A percentile compares a stretch with the other conserved stretches of the same genome.
phyloP scores from a whole-genome alignment of 2,329 filamentous ascomycete genomes.

The Ascochyta fabae region DNA sequence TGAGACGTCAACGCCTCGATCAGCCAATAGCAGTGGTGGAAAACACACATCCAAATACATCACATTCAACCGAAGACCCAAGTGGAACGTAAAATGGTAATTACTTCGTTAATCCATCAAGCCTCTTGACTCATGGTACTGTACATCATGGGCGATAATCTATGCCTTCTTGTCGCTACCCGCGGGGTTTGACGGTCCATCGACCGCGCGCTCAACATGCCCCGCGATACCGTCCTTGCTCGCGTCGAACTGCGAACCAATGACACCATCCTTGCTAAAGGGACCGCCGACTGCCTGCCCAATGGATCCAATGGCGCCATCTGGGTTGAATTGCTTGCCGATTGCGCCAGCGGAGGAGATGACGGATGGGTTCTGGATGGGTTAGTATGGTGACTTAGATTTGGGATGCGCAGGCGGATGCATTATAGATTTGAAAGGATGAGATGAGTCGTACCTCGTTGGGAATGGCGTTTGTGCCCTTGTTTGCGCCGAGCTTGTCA shows the following conservation, averaged over 20 bases:
- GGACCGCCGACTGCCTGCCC: slow-evolving; percentile 58
- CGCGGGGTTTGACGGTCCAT: slow-evolving; percentile 50
- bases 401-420: neutral
- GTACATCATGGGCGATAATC: neutral
- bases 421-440: neutral
- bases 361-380: slow-evolving; percentile 39
- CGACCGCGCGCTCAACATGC: slow-evolving; percentile 57
- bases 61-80: neutral
- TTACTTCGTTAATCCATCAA: neutral
- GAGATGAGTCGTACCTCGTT: slow-evolving; percentile 20
- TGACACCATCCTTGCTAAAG: slow-evolving; percentile 56
- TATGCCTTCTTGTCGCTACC: slow-evolving; percentile 33
- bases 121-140: slow-evolving; percentile 8
- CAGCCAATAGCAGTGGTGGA: no score
- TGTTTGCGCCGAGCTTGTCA: slow-evolving; percentile 40
- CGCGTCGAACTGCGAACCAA: slow-evolving; percentile 64
- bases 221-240: slow-evolving; percentile 61
- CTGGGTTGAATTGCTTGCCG: slow-evolving; percentile 61
- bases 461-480: slow-evolving; percentile 39
- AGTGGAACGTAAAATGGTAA: neutral
- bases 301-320: slow-evolving; percentile 59
- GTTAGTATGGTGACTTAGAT: slow-evolving; percentile 4
- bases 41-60: no score
- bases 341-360: slow-evolving; percentile 60
- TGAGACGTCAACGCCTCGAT: no score